Base-by-base conservation (phyloP, 768 basidiomycete genomes). In the Pleurotus cornucopiae region DNA sequence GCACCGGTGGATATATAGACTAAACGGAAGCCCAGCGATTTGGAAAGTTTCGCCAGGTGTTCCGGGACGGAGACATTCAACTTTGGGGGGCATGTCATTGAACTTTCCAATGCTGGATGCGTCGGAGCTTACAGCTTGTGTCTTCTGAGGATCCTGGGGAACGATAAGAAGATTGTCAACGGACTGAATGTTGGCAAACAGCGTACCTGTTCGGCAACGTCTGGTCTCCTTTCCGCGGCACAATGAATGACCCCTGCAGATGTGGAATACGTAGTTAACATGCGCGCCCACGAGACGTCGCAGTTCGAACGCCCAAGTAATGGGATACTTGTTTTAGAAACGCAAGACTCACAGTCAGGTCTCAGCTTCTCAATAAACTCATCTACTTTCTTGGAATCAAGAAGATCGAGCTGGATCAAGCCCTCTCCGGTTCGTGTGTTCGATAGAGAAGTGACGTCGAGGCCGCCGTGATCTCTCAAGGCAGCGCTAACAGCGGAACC, bases 141-240 rank as follows among this genome's bases (percentile, higher is more conserved):
- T 79, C 37, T 79, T 84, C 46, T 80, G 82, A 23, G 89, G 89
- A 69, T 92, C 80, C 85, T 89, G 58, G 18, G 12, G 14, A 40
- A 34, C 23, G 47, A 55, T 45, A 11, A 53, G 57, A 26, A 34
- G 30, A 34, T 34, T 11, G 30, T 34, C 30, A 34, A 34, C 30
- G 30, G 7, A 34, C 11, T 34, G 30, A 34, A 34, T 34, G 30
- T 34, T 34, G 3, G 30, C 30, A 34, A 34, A 34, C 30, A 16
- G 39, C 79, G 49, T 60, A 90, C 94, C 74, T 88, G 89, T 69
- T 96, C 92, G 55, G 93, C 94, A 11, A 92, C 89, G 66, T 98
- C 94, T 4, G 95, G 94, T 44, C 94, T 76, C 58, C 96, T 74
- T 71, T 98, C 95, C 2, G 96, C 96, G 12, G 96, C 96, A 64